These are phyloP conservation scores for Alternaria longipes DNA, from an alignment of 2,329 filamentous ascomycete genomes.

Conservation along the genomic window DNA sequence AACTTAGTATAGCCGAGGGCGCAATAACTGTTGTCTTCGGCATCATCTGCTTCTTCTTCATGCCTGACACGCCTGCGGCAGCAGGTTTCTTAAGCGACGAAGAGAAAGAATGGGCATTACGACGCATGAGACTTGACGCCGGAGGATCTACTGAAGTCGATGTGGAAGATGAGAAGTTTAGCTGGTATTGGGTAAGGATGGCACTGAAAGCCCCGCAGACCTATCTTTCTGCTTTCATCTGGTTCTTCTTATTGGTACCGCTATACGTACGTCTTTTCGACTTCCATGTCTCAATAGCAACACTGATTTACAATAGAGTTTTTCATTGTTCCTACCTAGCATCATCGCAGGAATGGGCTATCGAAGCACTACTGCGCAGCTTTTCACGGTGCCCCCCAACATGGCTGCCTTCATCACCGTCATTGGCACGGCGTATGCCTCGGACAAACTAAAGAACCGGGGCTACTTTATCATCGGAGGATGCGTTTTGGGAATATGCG, in stretches of 20 bases:
- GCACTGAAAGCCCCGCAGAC: constrained; percentile 45
- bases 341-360: constrained; percentile 52
- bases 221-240: constrained; percentile 52
- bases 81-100: constrained; percentile 47
- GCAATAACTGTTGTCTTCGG: constrained; percentile 49
- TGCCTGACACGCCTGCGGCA: constrained; percentile 58
- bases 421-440: constrained; percentile 53
- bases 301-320: constrained; percentile 31
- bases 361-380: constrained; percentile 50
- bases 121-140: constrained; percentile 41
- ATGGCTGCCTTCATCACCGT: constrained; percentile 55
- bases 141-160: constrained; percentile 34
- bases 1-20: constrained; percentile 44
- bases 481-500: constrained; percentile 56
- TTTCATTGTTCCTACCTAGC: constrained; percentile 52
- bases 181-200: constrained; percentile 54
- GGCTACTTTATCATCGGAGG: constrained; percentile 62
- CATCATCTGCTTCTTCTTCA: constrained; percentile 59
- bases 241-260: constrained; percentile 54
- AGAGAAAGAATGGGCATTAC: constrained; percentile 37
- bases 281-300: too few species aligned
- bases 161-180: constrained; percentile 52
- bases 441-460: constrained; percentile 54
- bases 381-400: constrained; percentile 52
- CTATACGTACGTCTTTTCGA: constrained; percentile 47